A percentile compares a stretch with the other conserved stretches of the same genome.
These are phyloP conservation scores for Pseudogymnoascus verrucosus DNA, from an alignment of 2,329 filamentous ascomycete genomes.

Conservation along the genomic window DNA sequence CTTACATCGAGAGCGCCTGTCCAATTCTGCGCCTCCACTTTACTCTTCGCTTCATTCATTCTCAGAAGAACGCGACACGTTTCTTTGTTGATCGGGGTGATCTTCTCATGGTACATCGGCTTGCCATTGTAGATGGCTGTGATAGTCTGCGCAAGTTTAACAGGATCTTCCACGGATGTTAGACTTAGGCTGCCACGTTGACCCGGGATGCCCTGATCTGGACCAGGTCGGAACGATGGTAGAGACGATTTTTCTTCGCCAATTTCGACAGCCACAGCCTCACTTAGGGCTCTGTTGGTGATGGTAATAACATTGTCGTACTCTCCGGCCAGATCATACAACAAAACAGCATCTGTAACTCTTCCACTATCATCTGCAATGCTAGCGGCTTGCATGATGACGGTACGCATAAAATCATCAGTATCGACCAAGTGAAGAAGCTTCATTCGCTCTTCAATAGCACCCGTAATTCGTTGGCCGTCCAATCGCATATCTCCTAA, in stretches of 20 bases:
- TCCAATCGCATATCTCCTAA: constrained; percentile 86
- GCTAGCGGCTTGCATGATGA: constrained; percentile 84
- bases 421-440: constrained; percentile 75
- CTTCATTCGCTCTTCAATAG: constrained; percentile 75
- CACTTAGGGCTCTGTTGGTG: constrained; percentile 81
- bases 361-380: constrained; percentile 92
- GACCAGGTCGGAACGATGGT: constrained; percentile 41
- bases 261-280: constrained; percentile 79
- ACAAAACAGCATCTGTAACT: constrained; percentile 83
- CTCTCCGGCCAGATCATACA: constrained; percentile 91
- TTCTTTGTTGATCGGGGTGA: constrained; percentile 49
- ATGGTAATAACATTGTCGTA: constrained; percentile 91
- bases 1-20: constrained; percentile 57
- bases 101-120: constrained; percentile 51
- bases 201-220: constrained; percentile 11
- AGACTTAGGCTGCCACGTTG: constrained; percentile 45
- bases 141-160: constrained; percentile 55
- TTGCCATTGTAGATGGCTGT: constrained; percentile 53
- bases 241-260: constrained; percentile 70
- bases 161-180: constrained; percentile 59
- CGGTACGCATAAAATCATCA: constrained; percentile 79
- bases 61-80: constrained; percentile 50
- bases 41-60: constrained; percentile 52
- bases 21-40: constrained; percentile 51
- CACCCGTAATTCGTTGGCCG: constrained; percentile 74